phyloP scores from a whole-genome alignment of 2,329 filamentous ascomycete species.

The Pestalotiopsis sp. region DNA sequence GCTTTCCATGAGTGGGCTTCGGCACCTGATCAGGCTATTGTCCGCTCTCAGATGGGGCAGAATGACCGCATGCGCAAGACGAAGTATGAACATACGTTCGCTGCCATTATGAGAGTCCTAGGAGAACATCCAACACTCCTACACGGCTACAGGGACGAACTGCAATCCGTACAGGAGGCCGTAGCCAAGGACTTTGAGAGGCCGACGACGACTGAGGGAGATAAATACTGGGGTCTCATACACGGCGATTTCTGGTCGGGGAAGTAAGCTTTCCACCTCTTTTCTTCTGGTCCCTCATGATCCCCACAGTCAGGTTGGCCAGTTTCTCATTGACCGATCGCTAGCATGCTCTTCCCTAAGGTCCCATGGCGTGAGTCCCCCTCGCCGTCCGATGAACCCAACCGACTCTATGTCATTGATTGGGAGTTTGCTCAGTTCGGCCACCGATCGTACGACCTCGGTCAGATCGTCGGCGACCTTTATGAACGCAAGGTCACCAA shows the following conservation, averaged over 20 bases:
- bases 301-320: too few relatives aligned
- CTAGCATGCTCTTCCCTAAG: background rate
- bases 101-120: conserved; percentile 34
- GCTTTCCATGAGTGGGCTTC: conserved; percentile 38
- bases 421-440: conserved; percentile 45
- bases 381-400: too few relatives aligned
- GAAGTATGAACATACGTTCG: conserved; percentile 42
- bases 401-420: conserved; percentile 39
- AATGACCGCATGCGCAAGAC: conserved; percentile 38
- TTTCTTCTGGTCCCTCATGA: background rate
- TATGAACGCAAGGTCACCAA: conserved; percentile 41
- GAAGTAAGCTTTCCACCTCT: conserved; percentile 35
- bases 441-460: conserved; percentile 39
- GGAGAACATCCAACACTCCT: conserved; percentile 34
- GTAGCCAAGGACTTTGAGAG: conserved; percentile 10
- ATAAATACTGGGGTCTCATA: conserved; percentile 27
- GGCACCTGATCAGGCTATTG: conserved; percentile 20
- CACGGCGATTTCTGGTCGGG: conserved; percentile 46
- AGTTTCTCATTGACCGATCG: too few relatives aligned
- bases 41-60: conserved; percentile 22
- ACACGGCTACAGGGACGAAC: conserved; percentile 22
- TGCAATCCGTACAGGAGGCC: conserved; percentile 31
- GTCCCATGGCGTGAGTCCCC: background rate
- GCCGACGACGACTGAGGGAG: background rate
- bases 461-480: conserved; percentile 43